phyloP scores from a whole-genome alignment of 1,284 basidiomycete species.

The Coniophora puteana region DNA sequence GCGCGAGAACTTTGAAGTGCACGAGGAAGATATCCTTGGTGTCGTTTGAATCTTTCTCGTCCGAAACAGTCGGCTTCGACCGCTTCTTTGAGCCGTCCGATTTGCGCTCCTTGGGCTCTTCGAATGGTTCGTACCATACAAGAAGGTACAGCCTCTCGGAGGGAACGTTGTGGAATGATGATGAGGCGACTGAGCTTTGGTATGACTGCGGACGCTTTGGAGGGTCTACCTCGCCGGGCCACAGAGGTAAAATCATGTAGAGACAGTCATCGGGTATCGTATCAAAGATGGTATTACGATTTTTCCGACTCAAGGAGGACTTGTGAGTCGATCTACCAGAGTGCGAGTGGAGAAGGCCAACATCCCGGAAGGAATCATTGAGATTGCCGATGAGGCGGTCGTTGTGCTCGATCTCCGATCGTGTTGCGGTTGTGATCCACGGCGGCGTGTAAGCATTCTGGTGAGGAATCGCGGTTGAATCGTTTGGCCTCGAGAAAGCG shows the following conservation, averaged over 20 bases:
- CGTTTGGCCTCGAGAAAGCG: constrained; percentile 17
- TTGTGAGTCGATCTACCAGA: constrained; percentile 30
- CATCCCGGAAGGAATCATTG: constrained; percentile 73
- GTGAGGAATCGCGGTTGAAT: constrained; percentile 22
- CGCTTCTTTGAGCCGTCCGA: constrained; percentile 27
- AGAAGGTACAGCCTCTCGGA: constrained; percentile 65
- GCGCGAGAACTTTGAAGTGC: constrained; percentile 65
- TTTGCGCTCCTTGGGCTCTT: constrained; percentile 26
- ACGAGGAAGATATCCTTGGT: constrained; percentile 45
- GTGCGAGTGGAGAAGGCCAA: constrained; percentile 65
- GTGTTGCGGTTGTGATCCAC: constrained; percentile 63
- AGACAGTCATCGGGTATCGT: constrained; percentile 62
- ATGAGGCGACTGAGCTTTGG: constrained; percentile 18
- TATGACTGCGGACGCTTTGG: constrained; percentile 25
- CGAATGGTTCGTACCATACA: constrained; percentile 63
- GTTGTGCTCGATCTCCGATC: constrained; percentile 61
- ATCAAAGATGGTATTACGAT: constrained; percentile 47
- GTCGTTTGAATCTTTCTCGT: constrained; percentile 32
- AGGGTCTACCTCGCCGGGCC: constrained; percentile 70
- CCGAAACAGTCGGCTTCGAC: constrained; percentile 31
- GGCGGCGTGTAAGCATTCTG: constrained; percentile 53
- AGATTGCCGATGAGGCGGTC: constrained; percentile 65
- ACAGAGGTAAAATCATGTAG: constrained; percentile 80
- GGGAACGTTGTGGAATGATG: constrained; percentile 36
- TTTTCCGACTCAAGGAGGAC: constrained; percentile 16